Base-by-base conservation (phyloP, 108 stramenopile species). In the Skeletonema marinoi region DNA sequence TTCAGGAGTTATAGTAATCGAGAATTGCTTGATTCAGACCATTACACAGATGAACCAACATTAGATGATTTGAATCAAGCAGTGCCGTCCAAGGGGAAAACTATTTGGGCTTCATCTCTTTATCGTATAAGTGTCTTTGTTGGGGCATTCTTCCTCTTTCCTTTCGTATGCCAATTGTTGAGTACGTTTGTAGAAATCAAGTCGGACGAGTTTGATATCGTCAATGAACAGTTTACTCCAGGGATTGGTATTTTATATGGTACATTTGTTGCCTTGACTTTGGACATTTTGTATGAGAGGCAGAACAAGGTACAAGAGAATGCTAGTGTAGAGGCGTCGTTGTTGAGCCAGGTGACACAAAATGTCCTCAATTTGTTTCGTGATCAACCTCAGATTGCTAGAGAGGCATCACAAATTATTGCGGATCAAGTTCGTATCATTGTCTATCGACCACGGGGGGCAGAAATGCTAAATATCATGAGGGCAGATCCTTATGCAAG, bases 191-290 rank as follows among this genome's bases (percentile, higher is more conserved):
- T 77, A 3, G 58, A 71, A 48, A 44, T 77, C 58, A 30, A 33
- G 10, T 31, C 62, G 10, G 77, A 78, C 39, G 64, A 78, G 32
- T 66, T 70, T 42, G 76, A 66, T 21, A 78, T 66, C n/a, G 73
- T 70, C 21, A 73, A 73, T 48, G 72, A 73, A 13, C 72, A 86
- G 44, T 88, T 90, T 60, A 78, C 72, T 9, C 91, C 91, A 11
- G 91, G 91, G n/a, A 76, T 92, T 44, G 77, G 88, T 38, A 92
- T 92, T 41, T 69, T 92, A 17, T 92, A 88, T 66, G 91, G 91
- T 85, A 92, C 91, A n/a, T 88, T 87, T 56, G 71, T 88, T 10
- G 88, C 89, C 14, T 84, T 92, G 67, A 92, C 91, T 3, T 60
- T 89, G 25, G 72, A 74, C 21, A 89, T 92, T 32, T 73, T 92